phyloP scores from a whole-genome alignment of 495 filamentous ascomycete genomes.

The Neurospora sp. region DNA sequence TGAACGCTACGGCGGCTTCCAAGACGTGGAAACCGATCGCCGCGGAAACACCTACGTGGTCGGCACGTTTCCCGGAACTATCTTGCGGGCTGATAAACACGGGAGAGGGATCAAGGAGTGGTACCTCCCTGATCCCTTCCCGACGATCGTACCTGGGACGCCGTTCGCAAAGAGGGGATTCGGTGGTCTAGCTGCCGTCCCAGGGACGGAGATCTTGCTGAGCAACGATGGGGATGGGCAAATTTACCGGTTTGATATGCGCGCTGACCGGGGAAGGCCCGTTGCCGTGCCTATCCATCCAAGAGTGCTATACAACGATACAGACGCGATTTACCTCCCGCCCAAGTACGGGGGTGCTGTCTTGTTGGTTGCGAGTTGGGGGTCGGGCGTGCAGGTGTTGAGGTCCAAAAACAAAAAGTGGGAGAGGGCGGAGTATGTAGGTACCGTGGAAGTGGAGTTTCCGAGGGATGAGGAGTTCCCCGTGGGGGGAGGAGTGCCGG shows the following conservation, averaged over 20 bases:
- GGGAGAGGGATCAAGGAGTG: conserved; percentile 20
- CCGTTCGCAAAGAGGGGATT: conserved; percentile 13
- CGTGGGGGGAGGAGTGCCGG: too few species aligned
- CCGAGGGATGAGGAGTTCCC: conserved; percentile 10
- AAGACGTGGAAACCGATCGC: conserved; percentile 24
- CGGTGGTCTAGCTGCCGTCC: conserved; percentile 12
- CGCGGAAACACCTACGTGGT: conserved; percentile 26
- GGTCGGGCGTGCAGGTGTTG: conserved; percentile 23
- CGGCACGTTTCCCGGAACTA: conserved; percentile 22
- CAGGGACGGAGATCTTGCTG: background rate
- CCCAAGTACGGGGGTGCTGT: conserved; percentile 25
- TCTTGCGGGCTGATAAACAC: conserved; percentile 15
- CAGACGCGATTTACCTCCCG: conserved; percentile 28
- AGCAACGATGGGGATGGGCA: conserved; percentile 15
- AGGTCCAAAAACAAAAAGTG: conserved; percentile 23
- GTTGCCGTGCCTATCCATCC: conserved; percentile 14
- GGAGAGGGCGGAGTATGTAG: conserved; percentile 26
- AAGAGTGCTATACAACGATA: conserved; percentile 7
- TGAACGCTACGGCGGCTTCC: conserved; percentile 20
- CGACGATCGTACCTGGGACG: conserved; percentile 14
- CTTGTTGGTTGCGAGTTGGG: conserved; percentile 18
- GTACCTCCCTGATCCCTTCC: conserved; percentile 12
- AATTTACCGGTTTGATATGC: conserved; percentile 23
- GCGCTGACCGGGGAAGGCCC: conserved; percentile 10
- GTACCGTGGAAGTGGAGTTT: conserved; percentile 13